Evolutionary conservation across 2,329 filamentous ascomycete species (phyloP).

Genomic region (Stemphylium vesicarium): DNA sequence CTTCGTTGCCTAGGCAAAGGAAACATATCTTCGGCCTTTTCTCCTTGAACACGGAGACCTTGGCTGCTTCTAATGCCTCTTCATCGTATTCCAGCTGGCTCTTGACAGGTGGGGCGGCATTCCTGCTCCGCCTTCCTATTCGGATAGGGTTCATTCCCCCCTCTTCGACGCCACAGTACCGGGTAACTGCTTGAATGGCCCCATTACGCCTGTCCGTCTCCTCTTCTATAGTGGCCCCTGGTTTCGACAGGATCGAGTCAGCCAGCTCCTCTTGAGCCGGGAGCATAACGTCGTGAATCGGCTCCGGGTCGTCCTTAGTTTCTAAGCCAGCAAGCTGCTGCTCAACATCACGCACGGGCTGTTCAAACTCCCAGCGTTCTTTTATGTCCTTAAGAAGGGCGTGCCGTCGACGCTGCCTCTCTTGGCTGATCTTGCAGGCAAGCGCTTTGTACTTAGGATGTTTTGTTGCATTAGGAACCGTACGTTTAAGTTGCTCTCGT

Average conservation of each 20-base stretch:
- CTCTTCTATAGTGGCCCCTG: conserved; percentile 9
- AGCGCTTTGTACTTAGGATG: conserved; percentile 22
- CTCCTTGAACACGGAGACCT: conserved; percentile 19
- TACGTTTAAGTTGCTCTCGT: conserved; percentile 20
- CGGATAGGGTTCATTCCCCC: conserved; percentile 6
- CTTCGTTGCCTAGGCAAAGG: conserved; percentile 19
- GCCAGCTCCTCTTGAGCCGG: conserved; percentile 12
- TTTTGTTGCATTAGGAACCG: conserved; percentile 18
- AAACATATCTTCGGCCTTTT: conserved; percentile 24
- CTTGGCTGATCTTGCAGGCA: conserved; percentile 13
- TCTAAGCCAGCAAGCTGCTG: conserved; percentile 22
- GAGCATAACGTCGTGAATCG: conserved; percentile 6
- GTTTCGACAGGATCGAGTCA: conserved; percentile 1
- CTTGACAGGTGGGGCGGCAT: conserved; percentile 2
- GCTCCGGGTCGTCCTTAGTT: conserved; percentile 9
- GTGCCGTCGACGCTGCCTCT: conserved; percentile 13
- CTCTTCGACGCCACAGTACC: conserved; percentile 19
- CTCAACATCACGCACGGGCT: conserved; percentile 22
- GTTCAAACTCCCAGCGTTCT: conserved; percentile 12
- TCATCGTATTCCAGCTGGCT: conserved; percentile 10
- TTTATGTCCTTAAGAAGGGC: conserved; percentile 3
- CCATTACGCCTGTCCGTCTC: conserved; percentile 6
- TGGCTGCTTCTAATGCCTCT: conserved; percentile 21
- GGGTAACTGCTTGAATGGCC: conserved; percentile 8
- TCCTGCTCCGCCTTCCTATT: background rate